Percentiles rank a stretch among this genome's conserved stretches.
phyloP scores from a whole-genome alignment of 768 basidiomycete species.

The Inosperma sp. region DNA sequence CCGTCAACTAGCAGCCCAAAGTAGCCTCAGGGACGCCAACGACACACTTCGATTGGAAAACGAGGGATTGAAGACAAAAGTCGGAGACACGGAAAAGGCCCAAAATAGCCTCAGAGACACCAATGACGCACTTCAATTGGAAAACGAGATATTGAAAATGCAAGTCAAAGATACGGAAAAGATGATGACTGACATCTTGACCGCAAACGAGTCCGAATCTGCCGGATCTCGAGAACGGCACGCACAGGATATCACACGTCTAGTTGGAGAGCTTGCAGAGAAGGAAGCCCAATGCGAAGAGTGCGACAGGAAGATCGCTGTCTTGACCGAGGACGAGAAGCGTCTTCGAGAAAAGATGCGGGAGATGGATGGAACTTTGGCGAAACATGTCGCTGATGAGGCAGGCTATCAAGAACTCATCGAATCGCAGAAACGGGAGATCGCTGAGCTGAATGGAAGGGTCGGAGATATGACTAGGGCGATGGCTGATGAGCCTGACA shows the following conservation, averaged over 20 bases:
- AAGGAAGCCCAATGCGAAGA: constrained; percentile 29
- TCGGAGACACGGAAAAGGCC: constrained; percentile 29
- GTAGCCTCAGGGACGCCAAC: constrained; percentile 22
- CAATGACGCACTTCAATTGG: constrained; percentile 22
- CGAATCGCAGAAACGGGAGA: constrained; percentile 26
- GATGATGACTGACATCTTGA: constrained; percentile 25
- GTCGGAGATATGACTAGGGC: constrained; percentile 30
- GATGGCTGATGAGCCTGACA: constrained; percentile 24
- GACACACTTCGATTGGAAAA: constrained; percentile 25
- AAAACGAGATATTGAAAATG: constrained; percentile 26
- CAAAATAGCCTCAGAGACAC: constrained; percentile 24
- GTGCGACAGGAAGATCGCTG: constrained; percentile 27
- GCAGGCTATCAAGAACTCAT: constrained; percentile 23
- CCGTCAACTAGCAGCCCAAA: constrained; percentile 25
- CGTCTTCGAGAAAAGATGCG: constrained; percentile 26
- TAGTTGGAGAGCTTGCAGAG: constrained; percentile 22
- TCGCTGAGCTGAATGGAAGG: constrained; percentile 26
- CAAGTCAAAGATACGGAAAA: constrained; percentile 28
- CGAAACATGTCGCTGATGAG: constrained; percentile 20
- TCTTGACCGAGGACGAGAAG: constrained; percentile 25
- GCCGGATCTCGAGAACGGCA: constrained; percentile 25
- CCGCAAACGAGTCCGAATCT: constrained; percentile 15
- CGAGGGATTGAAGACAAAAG: constrained; percentile 21
- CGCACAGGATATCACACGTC: constrained; percentile 24
- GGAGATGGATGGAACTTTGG: constrained; percentile 20